Conservation (phyloP, 75 land plant species). For the Selaginella moellendorffii region DNA sequence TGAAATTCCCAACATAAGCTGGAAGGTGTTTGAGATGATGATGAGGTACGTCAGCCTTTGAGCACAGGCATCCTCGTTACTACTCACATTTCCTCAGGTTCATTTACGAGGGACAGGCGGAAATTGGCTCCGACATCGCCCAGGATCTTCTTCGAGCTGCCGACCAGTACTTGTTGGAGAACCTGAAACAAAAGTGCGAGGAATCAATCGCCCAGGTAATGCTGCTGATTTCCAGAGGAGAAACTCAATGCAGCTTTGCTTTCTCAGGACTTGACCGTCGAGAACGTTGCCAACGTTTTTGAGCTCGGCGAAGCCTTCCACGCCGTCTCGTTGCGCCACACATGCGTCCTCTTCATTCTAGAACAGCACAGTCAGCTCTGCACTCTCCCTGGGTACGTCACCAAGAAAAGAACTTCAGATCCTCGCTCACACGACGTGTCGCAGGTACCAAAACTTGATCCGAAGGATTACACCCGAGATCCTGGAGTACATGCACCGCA, state of each 20-base stretch:
- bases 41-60: conserved; percentile 50
- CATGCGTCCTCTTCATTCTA: conserved; percentile 70
- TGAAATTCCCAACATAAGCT: conserved; percentile 93
- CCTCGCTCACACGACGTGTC: background rate
- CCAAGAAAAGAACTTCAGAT: no score
- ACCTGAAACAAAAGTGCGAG: conserved; percentile 82
- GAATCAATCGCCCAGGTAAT: conserved; percentile 77
- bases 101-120: conserved; percentile 82
- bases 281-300: conserved; percentile 65
- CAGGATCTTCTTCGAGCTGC: conserved; percentile 90
- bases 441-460: conserved; percentile 52
- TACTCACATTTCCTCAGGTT: conserved; percentile 28
- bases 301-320: conserved; percentile 83
- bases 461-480: conserved; percentile 77
- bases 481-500: conserved; percentile 43
- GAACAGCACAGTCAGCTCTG: conserved; percentile 58
- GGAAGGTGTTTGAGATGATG: conserved; percentile 97
- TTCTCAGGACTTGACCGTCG: conserved; percentile 59
- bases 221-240: background rate
- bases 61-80: background rate
- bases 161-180: conserved; percentile 91
- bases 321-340: conserved; percentile 60
- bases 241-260: no score
- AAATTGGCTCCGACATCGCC: conserved; percentile 48
- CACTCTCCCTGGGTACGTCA: conserved; percentile 47